phyloP scores from a whole-genome alignment of 75 land plant genomes.

The Sequoia sempervirens region DNA sequence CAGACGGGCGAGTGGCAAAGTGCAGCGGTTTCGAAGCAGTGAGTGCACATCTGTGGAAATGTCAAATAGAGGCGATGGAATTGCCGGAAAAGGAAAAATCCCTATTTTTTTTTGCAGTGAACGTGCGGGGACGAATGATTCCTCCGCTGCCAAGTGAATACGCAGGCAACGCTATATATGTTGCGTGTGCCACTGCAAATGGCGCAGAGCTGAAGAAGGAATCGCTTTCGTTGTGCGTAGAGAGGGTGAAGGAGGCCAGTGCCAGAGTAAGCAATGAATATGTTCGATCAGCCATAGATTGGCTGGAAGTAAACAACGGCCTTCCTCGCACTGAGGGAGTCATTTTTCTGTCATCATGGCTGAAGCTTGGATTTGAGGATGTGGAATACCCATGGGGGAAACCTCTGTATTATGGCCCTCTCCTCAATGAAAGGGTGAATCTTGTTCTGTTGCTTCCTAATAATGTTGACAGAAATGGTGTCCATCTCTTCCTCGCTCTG shows the following conservation, averaged over 20 bases:
- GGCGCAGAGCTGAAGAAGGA: constrained; percentile 16
- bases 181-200: constrained; percentile 15
- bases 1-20: neutral
- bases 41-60: constrained; percentile 16
- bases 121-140: constrained; percentile 22
- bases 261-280: constrained; percentile 25
- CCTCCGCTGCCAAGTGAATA: constrained; percentile 26
- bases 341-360: neutral
- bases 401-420: constrained; percentile 6
- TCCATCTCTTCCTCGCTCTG: neutral
- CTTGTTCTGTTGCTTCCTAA: neutral
- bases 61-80: constrained; percentile 1
- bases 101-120: constrained; percentile 24
- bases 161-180: constrained; percentile 41
- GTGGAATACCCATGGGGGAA: constrained; percentile 8
- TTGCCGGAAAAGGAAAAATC: constrained; percentile 9
- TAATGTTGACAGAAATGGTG: neutral
- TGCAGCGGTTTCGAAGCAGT: constrained; percentile 18
- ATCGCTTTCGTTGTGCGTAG: constrained; percentile 22
- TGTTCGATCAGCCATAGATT: constrained; percentile 32
- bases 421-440: neutral
- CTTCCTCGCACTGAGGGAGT: no score
- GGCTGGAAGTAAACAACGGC: constrained; percentile 15
- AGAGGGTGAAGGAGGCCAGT: constrained; percentile 22
- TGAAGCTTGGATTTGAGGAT: constrained; percentile 1